Base-by-base conservation (phyloP, 345 rosid genomes). In the Camelina neglecta region DNA sequence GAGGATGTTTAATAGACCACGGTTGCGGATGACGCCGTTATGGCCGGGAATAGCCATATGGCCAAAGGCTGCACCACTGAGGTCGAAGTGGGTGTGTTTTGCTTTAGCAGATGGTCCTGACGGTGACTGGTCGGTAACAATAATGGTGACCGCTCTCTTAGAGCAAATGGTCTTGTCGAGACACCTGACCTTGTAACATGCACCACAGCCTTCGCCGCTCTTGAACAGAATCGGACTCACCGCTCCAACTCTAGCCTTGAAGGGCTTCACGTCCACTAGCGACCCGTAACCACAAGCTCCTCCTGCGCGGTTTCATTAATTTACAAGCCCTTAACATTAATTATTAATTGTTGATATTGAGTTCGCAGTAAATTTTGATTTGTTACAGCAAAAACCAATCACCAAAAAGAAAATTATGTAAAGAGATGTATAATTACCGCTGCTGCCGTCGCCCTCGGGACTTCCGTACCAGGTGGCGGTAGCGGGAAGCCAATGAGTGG, bases 221-320 rank as follows among this genome's bases (percentile, higher is more conserved):
- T 83, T 85, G 89, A 94, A 94, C 68, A 94, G 89, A 8, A 80
- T 71, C 41, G 96, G 88, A 82, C 95, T 92, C 83, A 92, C 97
- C 7, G 98, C 96, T 13, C 97, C 96, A 5, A 92, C 98, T 24
- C 98, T 76, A 0, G 98, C 97, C 82, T 68, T 81, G 10, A 94
- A 68, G 18, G 97, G 99, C 87, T 79, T 90, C 79, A 92, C 97
- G 58, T 92, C 93, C 64, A 92, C 98, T 49, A 94, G 21, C 0
- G 93, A 80, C 15, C 97, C 98, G 78, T 94, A 94, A 75, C 98
- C 98, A 67, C 99, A 92, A 1, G 99, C 99, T 44, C 99, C 98
- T 49, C 97, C 99, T 95, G 84, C 76, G 5, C 76, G 5, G 18
- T 62, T 54, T 12, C 55, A 65, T 45, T 20, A 2, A 13, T 29